phyloP scores from a whole-genome alignment of 139 green algal species.

The Bryopsis sp. region DNA sequence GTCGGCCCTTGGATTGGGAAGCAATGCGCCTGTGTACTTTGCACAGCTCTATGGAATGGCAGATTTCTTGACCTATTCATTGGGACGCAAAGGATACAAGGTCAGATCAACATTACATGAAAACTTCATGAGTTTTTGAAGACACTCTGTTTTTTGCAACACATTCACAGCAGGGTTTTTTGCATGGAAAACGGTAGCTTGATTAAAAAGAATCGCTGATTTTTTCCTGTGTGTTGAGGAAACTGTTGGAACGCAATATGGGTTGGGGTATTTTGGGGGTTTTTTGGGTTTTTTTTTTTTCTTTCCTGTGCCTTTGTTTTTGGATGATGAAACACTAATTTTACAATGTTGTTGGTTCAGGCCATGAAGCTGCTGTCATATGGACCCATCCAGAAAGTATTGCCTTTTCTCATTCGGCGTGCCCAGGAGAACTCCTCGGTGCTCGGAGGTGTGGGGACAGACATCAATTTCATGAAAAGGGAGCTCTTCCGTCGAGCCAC shows the following conservation, averaged over 20 bases:
- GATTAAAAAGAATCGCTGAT: no score
- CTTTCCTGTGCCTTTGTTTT: background rate
- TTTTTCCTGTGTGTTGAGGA: no score
- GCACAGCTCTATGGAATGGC: constrained; percentile 87
- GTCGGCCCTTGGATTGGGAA: constrained; percentile 37
- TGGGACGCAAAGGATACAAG: constrained; percentile 46
- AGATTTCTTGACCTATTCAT: constrained; percentile 69
- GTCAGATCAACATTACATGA: background rate
- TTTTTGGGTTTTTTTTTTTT: background rate
- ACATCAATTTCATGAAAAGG: constrained; percentile 10
- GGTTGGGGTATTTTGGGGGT: no score
- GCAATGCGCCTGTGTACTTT: constrained; percentile 60
- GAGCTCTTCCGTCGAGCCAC: no score
- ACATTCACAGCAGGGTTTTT: no score
- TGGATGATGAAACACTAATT: no score
- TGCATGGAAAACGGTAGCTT: no score
- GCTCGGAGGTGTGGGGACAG: constrained; percentile 16
- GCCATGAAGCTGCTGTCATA: constrained; percentile 75
- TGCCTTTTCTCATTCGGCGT: constrained; percentile 66
- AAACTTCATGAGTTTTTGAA: no score
- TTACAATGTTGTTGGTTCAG: constrained; percentile 18
- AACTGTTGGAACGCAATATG: no score
- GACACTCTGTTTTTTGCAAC: no score
- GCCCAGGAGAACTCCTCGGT: constrained; percentile 65
- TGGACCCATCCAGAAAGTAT: constrained; percentile 55